Percentiles rank a stretch among this genome's conserved stretches.
Conservation (phyloP, 2,329 filamentous ascomycete genomes). For the Biscogniauxia mediterranea region DNA sequence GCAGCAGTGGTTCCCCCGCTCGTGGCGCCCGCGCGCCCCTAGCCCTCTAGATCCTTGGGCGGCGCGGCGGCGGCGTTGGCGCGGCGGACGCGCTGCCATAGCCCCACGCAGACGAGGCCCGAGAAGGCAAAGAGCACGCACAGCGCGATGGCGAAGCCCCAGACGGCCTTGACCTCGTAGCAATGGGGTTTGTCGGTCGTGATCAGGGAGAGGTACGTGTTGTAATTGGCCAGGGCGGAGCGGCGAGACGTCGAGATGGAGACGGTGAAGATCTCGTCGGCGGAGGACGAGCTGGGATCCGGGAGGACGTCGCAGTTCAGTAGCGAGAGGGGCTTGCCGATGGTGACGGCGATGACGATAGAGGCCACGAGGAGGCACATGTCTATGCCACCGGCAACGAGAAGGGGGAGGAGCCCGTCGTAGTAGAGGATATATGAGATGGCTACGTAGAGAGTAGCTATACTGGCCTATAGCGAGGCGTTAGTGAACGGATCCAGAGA, state of each 20-base stretch:
- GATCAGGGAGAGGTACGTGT: constrained; percentile 47
- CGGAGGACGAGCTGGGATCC: constrained; percentile 27
- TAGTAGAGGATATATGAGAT: constrained; percentile 81
- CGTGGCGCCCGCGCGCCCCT: constrained; percentile 46
- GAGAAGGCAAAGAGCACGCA: constrained; percentile 70
- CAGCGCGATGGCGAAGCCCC: constrained; percentile 80
- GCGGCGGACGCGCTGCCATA: constrained; percentile 63
- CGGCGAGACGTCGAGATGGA: constrained; percentile 19
- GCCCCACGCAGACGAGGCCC: constrained; percentile 53
- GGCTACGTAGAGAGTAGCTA: constrained; percentile 74
- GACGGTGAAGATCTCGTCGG: constrained; percentile 35
- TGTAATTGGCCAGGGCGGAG: constrained; percentile 25
- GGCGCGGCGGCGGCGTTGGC: constrained; percentile 28
- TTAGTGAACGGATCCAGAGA: constrained; percentile 13
- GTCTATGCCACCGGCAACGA: constrained; percentile 67
- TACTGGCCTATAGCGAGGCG: constrained; percentile 59
- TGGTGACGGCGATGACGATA: constrained; percentile 71
- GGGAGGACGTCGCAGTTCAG: constrained; percentile 65
- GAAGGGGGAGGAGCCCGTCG: constrained; percentile 72
- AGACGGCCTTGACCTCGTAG: constrained; percentile 81
- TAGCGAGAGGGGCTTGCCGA: constrained; percentile 78
- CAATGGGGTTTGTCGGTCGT: constrained; percentile 63
- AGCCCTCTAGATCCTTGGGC: constrained; percentile 49
- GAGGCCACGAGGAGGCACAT: constrained; percentile 70
- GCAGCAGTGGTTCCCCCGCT: constrained; percentile 4